Base-by-base conservation (phyloP, 345 rosid species). In the Brassica carinata region DNA sequence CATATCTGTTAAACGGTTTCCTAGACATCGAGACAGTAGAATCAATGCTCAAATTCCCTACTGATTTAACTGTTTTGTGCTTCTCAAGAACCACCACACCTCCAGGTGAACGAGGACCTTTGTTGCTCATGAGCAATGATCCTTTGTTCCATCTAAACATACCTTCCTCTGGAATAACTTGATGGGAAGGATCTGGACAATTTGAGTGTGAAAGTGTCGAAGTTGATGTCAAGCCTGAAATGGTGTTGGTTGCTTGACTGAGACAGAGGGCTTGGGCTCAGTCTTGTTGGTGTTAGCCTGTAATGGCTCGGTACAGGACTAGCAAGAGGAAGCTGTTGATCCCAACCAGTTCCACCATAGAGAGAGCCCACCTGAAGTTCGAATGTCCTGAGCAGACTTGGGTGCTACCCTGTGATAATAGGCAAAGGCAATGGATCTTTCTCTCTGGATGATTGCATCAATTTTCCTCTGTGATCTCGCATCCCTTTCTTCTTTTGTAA, bases 291-390 rank as follows among this genome's bases (percentile, higher is more conserved):
- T 72, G 82, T 82, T 73, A 13, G 78, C 85, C 76, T 74, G 55
- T 51, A 73, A 26, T 81, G 86, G 77, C 81, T 87, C 67, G 90
- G 92, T 3, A 81, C 77, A 55, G 82, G 76, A 75, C 77, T 89
- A 53, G 82, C 48, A 23, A 73, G 74, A 55, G 91, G 93, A n/a
- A 89, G 78, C 71, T 94, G 97, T 13, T 86, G 86, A 68, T 94
- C 99, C 71, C 83, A 19, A 67, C 98, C 97, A 92, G 85, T 87
- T 96, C 97, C 97, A 96, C 99, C 99, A 92, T 91, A 92, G 89
- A 18, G 99, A 91, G 72, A 87, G 89, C 62, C 89, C 95, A 2
- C 23, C 23, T 19, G 23, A 19, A 19, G 23, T 19, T 19, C 23
- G 23, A 19, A 86, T 79, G 71, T 88, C 92, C 76, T 83, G 84